Percentiles rank a stretch among this genome's conserved stretches.
These are phyloP conservation scores for Leccinum fallax DNA, from an alignment of 1,284 basidiomycete species.

Conservation along the genomic window DNA sequence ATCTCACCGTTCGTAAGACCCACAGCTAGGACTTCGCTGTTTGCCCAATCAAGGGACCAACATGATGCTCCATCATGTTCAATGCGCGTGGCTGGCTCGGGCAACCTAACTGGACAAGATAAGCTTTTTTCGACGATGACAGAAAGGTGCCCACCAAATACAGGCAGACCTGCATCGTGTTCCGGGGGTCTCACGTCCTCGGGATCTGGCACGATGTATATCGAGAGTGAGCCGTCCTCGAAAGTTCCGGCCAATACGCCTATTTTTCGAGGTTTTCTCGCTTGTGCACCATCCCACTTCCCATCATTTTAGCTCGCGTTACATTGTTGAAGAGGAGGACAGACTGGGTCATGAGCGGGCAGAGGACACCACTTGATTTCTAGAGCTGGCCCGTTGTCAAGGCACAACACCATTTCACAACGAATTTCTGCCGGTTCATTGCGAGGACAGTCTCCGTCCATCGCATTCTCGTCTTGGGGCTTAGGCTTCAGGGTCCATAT, in stretches of 20 bases:
- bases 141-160: constrained; percentile 40
- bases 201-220: constrained; percentile 81
- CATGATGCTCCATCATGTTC: constrained; percentile 72
- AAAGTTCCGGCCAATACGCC: constrained; percentile 84
- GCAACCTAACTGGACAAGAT: constrained; percentile 51
- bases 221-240: constrained; percentile 76
- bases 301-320: constrained; percentile 9
- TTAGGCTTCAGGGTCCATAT: constrained; percentile 55
- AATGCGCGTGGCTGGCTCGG: constrained; percentile 67
- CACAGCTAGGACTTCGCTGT: constrained; percentile 75
- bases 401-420: constrained; percentile 78
- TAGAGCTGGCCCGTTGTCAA: constrained; percentile 73
- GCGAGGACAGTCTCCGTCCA: constrained; percentile 43
- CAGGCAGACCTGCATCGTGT: constrained; percentile 35
- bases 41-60: constrained; percentile 85
- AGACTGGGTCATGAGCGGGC: constrained; percentile 64
- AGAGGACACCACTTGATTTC: constrained; percentile 89
- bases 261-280: constrained; percentile 56
- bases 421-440: constrained; percentile 40
- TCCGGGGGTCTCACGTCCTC: constrained; percentile 42
- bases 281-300: constrained; percentile 20
- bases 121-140: neutral
- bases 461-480: constrained; percentile 18
- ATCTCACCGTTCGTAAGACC: constrained; percentile 79
- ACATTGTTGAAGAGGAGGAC: constrained; percentile 1